phyloP scores from a whole-genome alignment of 257 asterid genomes.

The Nicotiana attenuata region DNA sequence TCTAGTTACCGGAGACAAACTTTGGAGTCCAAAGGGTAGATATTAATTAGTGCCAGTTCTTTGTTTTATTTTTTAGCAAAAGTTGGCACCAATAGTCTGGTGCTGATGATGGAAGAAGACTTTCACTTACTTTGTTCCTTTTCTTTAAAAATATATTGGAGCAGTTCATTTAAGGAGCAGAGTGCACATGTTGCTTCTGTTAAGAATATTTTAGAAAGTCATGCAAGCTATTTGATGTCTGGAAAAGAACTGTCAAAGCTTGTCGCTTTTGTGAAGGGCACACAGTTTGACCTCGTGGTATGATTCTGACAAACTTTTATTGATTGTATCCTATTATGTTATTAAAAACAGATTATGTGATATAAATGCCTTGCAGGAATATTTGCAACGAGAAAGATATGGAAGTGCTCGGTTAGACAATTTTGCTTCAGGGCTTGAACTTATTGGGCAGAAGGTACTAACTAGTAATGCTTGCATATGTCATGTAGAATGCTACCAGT shows the following conservation, averaged over 20 bases:
- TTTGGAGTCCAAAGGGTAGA: conserved; percentile 65
- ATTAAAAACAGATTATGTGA: conserved; percentile 12
- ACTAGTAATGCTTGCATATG: not conserved
- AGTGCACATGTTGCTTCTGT: conserved; percentile 94
- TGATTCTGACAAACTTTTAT: conserved; percentile 13
- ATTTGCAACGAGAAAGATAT: conserved; percentile 89
- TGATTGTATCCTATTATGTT: conserved; percentile 3
- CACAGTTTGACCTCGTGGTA: conserved; percentile 99
- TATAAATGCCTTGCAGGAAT: conserved; percentile 57
- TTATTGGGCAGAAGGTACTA: conserved; percentile 90
- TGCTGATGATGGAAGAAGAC: conserved; percentile 3
- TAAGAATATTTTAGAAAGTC: conserved; percentile 88
- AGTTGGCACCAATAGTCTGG: not conserved
- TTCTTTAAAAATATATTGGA: conserved; percentile 22
- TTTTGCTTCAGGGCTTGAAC: conserved; percentile 92
- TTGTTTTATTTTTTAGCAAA: not conserved
- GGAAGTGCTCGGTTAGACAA: conserved; percentile 93
- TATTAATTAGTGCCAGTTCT: not conserved
- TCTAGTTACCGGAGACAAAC: conserved; percentile 75
- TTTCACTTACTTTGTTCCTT: not conserved
- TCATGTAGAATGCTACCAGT: not conserved
- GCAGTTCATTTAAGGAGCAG: conserved; percentile 79
- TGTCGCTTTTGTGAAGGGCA: conserved; percentile 97
- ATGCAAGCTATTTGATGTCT: conserved; percentile 96
- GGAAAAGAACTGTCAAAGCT: conserved; percentile 98